These are phyloP conservation scores for Lupinus albus DNA, from an alignment of 306 rosid genomes.

Conservation along the genomic window DNA sequence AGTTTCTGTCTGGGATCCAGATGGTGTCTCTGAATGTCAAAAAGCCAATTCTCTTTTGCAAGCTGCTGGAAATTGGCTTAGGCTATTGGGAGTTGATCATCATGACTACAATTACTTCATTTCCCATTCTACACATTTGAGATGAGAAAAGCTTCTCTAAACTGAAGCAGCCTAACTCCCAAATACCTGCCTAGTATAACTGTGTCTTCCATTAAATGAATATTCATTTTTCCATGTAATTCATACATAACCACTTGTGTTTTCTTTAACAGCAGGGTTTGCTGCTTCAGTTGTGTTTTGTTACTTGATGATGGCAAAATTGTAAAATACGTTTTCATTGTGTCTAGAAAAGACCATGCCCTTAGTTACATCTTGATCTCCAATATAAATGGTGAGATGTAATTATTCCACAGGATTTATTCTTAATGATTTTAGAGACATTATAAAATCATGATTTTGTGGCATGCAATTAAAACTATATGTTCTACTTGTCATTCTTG, in stretches of 20 bases:
- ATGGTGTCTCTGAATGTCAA: constrained; percentile 62
- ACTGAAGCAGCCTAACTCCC: constrained; percentile 39
- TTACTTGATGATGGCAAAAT: constrained; percentile 37
- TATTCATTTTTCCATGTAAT: constrained; percentile 33
- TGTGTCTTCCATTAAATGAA: constrained; percentile 40
- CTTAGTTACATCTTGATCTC: background rate
- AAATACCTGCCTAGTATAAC: constrained; percentile 24
- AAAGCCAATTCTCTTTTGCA: constrained; percentile 63
- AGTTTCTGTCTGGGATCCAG: constrained; percentile 70
- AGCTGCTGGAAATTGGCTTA: constrained; percentile 79
- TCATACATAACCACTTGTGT: constrained; percentile 30
- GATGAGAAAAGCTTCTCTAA: constrained; percentile 44
- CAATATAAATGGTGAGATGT: constrained; percentile 20
- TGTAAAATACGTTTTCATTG: background rate
- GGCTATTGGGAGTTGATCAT: constrained; percentile 62
- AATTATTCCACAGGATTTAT: constrained; percentile 20
- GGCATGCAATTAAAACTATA: background rate
- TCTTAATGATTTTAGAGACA: constrained; percentile 5
- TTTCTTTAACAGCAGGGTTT: constrained; percentile 28
- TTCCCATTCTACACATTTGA: constrained; percentile 54
- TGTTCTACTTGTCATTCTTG: background rate
- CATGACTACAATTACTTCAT: constrained; percentile 78
- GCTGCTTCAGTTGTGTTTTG: constrained; percentile 41
- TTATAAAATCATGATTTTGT: background rate
- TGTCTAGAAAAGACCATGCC: constrained; percentile 24